Conservation (phyloP, 2,329 filamentous ascomycete species). For the Microcera coccophila region DNA sequence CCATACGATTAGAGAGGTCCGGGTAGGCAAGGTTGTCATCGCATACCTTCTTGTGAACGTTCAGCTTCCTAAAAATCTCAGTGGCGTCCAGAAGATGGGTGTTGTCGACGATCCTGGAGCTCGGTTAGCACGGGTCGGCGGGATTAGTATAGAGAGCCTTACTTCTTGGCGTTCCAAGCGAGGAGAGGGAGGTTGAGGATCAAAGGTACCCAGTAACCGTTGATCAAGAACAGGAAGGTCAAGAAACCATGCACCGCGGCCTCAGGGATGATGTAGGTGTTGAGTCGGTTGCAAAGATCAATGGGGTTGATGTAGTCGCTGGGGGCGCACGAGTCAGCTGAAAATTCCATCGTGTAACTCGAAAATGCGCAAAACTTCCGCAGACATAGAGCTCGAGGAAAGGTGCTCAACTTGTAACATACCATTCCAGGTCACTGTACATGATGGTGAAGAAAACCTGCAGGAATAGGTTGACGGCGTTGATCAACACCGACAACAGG, state of each 20-base stretch:
- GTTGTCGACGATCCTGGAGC: constrained; percentile 84
- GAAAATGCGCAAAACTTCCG: constrained; percentile 15
- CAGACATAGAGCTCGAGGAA: too few species aligned
- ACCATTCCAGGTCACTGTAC: constrained; percentile 99
- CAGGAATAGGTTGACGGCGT: constrained; percentile 98
- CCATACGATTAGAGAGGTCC: constrained; percentile 22
- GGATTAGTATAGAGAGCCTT: constrained; percentile 38
- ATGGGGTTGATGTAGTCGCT: constrained; percentile 99
- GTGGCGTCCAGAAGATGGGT: constrained; percentile 95
- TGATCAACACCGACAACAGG: constrained; percentile 95
- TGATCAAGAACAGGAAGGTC: constrained; percentile 94
- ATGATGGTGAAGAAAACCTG: constrained; percentile 99
- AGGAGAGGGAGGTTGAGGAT: constrained; percentile 88
- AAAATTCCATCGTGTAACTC: constrained; percentile 2
- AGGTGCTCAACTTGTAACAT: too few species aligned
- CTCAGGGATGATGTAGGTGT: constrained; percentile 99
- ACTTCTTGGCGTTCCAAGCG: constrained; percentile 98
- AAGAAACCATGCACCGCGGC: constrained; percentile 95
- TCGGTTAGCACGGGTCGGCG: constrained; percentile 17
- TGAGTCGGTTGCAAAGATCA: constrained; percentile 99
- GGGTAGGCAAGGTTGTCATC: background rate
- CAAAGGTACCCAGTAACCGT: constrained; percentile 95
- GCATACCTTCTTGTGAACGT: constrained; percentile 93
- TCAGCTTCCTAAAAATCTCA: constrained; percentile 98
- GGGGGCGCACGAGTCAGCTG: constrained; percentile 20